These are phyloP conservation scores for Myriosclerotinia scirpicola DNA, from an alignment of 2,329 filamentous ascomycete genomes.

Conservation along the genomic window DNA sequence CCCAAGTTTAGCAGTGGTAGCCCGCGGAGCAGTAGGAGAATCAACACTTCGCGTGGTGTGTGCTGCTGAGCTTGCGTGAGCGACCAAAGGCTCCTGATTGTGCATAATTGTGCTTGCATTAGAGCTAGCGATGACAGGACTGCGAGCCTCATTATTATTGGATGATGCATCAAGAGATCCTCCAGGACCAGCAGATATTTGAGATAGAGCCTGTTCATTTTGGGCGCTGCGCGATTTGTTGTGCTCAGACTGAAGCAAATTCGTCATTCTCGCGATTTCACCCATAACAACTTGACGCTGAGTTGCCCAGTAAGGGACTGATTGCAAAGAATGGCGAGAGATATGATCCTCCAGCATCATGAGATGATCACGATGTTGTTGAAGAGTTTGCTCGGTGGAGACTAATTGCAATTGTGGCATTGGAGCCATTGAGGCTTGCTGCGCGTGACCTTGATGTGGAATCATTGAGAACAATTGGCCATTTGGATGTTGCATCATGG, in stretches of 20 bases:
- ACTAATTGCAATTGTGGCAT: constrained; percentile 20
- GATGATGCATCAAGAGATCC: background rate
- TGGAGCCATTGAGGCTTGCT: constrained; percentile 3
- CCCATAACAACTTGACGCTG: constrained; percentile 47
- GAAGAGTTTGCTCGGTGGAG: constrained; percentile 34
- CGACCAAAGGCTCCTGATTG: background rate
- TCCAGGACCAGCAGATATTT: background rate
- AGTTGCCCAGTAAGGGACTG: constrained; percentile 52
- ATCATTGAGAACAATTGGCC: constrained; percentile 31
- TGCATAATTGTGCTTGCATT: background rate
- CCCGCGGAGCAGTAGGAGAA: background rate
- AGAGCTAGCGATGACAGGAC: constrained; percentile 2
- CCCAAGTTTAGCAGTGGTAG: constrained; percentile 1
- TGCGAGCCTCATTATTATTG: background rate
- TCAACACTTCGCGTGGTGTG: constrained; percentile 1
- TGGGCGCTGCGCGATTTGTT: background rate
- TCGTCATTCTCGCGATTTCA: constrained; percentile 12
- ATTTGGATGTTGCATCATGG: constrained; percentile 28
- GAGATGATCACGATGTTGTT: constrained; percentile 50
- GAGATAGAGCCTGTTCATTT: background rate
- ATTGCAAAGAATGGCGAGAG: constrained; percentile 46
- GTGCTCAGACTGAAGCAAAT: constrained; percentile 4
- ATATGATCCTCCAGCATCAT: constrained; percentile 59
- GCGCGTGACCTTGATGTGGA: background rate
- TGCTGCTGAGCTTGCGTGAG: background rate